These are phyloP conservation scores for Schizophyllum amplum DNA, from an alignment of 1,284 basidiomycete genomes.

Conservation along the genomic window DNA sequence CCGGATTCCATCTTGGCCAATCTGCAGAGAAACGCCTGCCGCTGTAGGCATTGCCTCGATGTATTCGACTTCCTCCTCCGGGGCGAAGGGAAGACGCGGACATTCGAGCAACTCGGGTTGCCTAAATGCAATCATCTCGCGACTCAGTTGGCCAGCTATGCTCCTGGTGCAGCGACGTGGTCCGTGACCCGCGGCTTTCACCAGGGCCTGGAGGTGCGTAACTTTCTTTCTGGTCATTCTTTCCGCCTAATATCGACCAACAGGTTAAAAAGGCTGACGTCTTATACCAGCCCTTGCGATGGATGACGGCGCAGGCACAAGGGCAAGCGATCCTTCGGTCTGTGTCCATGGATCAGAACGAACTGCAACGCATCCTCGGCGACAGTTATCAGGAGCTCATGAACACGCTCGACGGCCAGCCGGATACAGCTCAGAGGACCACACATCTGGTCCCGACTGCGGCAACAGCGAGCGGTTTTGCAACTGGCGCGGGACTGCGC, in stretches of 20 bases:
- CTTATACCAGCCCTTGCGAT: background rate
- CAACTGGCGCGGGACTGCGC: too few species aligned
- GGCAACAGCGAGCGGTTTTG: background rate
- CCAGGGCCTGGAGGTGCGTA: background rate
- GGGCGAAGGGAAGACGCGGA: background rate
- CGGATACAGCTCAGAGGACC: background rate
- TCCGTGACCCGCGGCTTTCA: background rate
- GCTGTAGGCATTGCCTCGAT: background rate
- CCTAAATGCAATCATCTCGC: background rate
- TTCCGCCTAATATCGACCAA: too few species aligned
- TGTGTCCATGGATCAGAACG: background rate
- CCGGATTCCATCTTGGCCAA: background rate
- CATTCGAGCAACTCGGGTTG: background rate
- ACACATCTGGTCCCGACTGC: background rate
- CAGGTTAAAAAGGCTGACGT: background rate
- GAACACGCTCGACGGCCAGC: background rate
- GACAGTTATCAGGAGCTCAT: background rate
- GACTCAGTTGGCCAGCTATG: background rate
- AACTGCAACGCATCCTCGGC: background rate
- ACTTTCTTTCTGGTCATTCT: background rate
- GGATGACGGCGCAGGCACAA: background rate
- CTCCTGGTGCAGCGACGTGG: background rate
- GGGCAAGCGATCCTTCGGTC: background rate
- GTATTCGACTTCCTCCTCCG: conserved; percentile 3
- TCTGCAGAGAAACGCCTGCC: background rate